These are phyloP conservation scores for Echinochloa phyllopogon DNA, from an alignment of 176 grass and related monocot genomes.

Conservation along the genomic window DNA sequence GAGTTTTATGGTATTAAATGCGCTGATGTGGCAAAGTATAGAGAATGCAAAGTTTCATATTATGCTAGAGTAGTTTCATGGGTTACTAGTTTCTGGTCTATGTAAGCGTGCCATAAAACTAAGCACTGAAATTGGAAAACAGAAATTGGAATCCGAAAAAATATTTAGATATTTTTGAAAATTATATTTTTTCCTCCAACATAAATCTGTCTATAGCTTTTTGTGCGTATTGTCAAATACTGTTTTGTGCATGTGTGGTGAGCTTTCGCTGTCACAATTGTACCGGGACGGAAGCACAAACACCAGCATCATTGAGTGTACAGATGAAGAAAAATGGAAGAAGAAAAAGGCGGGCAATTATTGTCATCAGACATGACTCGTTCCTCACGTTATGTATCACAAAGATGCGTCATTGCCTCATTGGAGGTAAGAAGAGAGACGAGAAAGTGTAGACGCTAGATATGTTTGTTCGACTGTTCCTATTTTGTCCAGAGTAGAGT, in stretches of 20 bases:
- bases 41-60: no score
- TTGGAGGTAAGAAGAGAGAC: not conserved
- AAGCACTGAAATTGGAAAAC: no score
- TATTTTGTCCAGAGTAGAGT: not conserved
- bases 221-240: not conserved
- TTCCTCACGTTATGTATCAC: not conserved
- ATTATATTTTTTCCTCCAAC: not conserved
- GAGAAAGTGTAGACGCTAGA: not conserved
- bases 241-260: not conserved
- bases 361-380: not conserved
- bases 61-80: no score
- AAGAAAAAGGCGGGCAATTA: conserved; percentile 1
- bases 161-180: no score
- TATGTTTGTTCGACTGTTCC: not conserved
- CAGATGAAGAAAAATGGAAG: not conserved
- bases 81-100: no score
- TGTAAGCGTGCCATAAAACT: no score
- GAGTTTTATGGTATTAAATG: no score
- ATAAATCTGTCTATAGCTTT: not conserved
- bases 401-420: not conserved
- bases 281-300: no score
- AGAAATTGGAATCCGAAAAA: no score
- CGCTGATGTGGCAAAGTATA: no score
- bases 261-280: not conserved
- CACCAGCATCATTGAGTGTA: not conserved